Percentiles rank a stretch among this genome's conserved stretches.
These are phyloP conservation scores for Aureobasidium uvarum DNA, from an alignment of 2,329 filamentous ascomycete genomes.

Conservation along the genomic window DNA sequence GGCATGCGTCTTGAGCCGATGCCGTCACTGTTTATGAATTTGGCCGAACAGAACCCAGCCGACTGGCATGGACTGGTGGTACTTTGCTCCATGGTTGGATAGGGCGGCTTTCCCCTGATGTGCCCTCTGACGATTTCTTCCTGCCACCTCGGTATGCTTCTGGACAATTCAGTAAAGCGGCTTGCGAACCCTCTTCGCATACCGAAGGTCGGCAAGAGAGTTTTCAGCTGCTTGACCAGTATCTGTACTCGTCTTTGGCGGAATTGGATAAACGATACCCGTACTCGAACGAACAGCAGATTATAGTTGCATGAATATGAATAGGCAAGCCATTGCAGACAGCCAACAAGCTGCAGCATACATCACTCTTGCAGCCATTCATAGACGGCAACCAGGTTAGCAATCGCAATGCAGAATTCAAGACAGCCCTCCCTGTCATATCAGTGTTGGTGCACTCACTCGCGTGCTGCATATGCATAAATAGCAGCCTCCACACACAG, in stretches of 20 bases:
- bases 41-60: too few relatives aligned
- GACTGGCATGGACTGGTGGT: too few relatives aligned
- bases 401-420: not conserved
- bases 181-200: not conserved
- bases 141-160: too few relatives aligned
- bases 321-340: not conserved
- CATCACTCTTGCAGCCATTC: not conserved
- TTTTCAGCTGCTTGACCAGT: not conserved
- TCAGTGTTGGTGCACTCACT: not conserved
- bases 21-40: too few relatives aligned
- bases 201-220: not conserved
- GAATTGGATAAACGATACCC: too few relatives aligned
- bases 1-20: too few relatives aligned
- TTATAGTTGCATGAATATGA: constrained; percentile 3
- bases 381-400: not conserved
- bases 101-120: too few relatives aligned
- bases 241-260: not conserved
- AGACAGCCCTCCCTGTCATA: not conserved
- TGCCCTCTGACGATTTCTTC: not conserved
- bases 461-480: not conserved
- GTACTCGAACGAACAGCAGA: not conserved
- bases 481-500: not conserved
- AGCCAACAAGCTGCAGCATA: not conserved
- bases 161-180: not conserved
- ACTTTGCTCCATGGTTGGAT: too few relatives aligned